Evolutionary conservation across 352 stramenopile genomes (phyloP).

Genomic region (Globisporangium lucens): DNA sequence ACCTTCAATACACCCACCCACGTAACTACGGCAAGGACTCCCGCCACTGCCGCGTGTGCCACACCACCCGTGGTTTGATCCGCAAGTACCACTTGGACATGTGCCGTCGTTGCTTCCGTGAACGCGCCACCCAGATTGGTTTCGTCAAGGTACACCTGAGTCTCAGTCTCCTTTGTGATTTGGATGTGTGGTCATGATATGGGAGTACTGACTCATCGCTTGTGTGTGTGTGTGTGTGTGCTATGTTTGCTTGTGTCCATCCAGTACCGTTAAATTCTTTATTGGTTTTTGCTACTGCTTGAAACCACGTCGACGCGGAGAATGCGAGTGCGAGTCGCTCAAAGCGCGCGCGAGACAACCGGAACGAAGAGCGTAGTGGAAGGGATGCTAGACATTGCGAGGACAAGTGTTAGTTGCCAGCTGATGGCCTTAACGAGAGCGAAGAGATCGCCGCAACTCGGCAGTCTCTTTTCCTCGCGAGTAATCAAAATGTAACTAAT

Average conservation of each 20-base stretch:
- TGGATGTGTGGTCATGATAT: no score
- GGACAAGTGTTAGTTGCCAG: constrained; percentile 36
- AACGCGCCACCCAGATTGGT: constrained; percentile 93
- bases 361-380: constrained; percentile 24
- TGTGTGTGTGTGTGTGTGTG: background rate
- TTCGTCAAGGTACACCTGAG: constrained; percentile 88
- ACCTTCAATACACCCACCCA: constrained; percentile 86
- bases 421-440: constrained; percentile 26
- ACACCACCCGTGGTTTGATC: constrained; percentile 92
- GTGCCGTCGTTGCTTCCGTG: constrained; percentile 96
- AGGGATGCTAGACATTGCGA: constrained; percentile 55
- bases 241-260: constrained; percentile 17
- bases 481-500: constrained; percentile 64
- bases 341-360: background rate
- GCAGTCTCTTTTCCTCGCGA: constrained; percentile 12
- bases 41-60: constrained; percentile 89
- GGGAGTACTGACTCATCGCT: no score
- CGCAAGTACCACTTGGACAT: constrained; percentile 96
- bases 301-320: constrained; percentile 1
- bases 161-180: no score
- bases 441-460: constrained; percentile 17
- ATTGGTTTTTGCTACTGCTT: constrained; percentile 33
- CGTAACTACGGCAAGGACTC: constrained; percentile 90
- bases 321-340: constrained; percentile 5
- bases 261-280: constrained; percentile 69